Base-by-base conservation (phyloP, 106 monocot species). In the Dendrobium nobile region DNA sequence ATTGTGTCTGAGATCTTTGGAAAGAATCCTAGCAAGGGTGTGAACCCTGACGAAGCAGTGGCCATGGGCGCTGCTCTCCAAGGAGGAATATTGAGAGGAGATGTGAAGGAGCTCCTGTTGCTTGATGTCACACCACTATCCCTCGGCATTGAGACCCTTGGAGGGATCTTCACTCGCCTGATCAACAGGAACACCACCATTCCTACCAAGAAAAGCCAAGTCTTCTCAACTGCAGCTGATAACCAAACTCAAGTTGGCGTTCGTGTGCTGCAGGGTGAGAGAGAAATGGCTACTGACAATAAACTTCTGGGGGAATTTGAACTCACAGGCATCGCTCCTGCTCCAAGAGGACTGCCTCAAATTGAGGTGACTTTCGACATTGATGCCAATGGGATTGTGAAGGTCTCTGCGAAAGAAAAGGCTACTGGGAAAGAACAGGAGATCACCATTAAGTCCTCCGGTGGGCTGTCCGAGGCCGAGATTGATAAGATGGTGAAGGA, bases 401-500 rank as follows among this genome's bases (percentile, higher is more conserved):
- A 85, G 81, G 90, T 90, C n/a, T 87, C 90, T 4, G 87, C 90
- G 0, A 87, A 84, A 72, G 90, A 90, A 44, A 90, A 90, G 75
- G 54, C 82, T 13, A 87, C 87, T 1, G 75, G 76, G 13, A 87
- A 75, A 65, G 90, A 91, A 55, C 91, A 91, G 79, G 84, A 88
- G 24, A 91, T 91, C 56, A 91, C 91, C 20, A 91, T 91, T 44
- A 82, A 82, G 17, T 91, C 91, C 5, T 91, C 91, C 0, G 88
- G 91, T 42, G 91, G 91, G 61, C 78, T 91, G 16, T 91, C 91
- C 0, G 91, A 91, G 20, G 78, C 65, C 17, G 88, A 91, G 73
- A 91, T 91, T 18, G 83, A 88, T 31, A 91, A 88, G 80, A 91
- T 91, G 91, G 91, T 91, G 51, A 89, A 79, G 83, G 91, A 88